A percentile compares a stretch with the other conserved stretches of the same genome.
phyloP scores from a whole-genome alignment of 352 stramenopile species.

The Pythium biforme region DNA sequence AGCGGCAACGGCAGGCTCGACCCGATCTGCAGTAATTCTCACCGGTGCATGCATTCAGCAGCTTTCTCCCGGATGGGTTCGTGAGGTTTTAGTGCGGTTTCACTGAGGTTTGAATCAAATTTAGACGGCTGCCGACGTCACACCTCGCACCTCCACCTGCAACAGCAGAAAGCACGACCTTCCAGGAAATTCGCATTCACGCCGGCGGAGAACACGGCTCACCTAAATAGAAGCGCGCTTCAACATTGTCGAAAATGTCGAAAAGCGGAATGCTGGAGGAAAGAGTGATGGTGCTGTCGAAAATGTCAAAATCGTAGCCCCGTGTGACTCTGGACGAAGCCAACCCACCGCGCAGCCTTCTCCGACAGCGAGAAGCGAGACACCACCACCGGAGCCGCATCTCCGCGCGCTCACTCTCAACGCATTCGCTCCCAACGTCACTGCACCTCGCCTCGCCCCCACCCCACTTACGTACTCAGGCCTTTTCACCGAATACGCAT shows the following conservation, averaged over 20 bases:
- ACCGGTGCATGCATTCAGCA: constrained; percentile 3
- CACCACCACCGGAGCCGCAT: not conserved
- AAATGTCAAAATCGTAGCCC: constrained; percentile 6
- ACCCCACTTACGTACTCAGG: not conserved
- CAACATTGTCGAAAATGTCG: constrained; percentile 19
- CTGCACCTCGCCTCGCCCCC: not conserved
- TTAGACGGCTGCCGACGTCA: constrained; percentile 2
- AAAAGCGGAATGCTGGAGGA: constrained; percentile 13
- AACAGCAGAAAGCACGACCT: constrained; percentile 10
- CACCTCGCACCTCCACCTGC: not conserved
- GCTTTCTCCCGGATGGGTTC: constrained; percentile 1
- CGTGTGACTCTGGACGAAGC: constrained; percentile 10
- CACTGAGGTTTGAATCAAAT: constrained; percentile 18
- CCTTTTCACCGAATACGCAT: not conserved
- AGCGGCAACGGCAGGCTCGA: not conserved
- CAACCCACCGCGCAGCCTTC: not conserved
- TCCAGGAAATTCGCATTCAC: constrained; percentile 27
- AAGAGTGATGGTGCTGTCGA: constrained; percentile 19
- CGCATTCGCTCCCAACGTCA: no score
- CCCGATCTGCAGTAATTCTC: not conserved
- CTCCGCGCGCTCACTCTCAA: not conserved
- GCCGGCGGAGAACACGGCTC: not conserved
- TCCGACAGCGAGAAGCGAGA: constrained; percentile 3
- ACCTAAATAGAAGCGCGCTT: constrained; percentile 10
- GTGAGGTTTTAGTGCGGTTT: constrained; percentile 17